Percentiles rank a stretch among this genome's conserved stretches.
These are phyloP conservation scores for Pleurotus salmoneostramineus DNA, from an alignment of 768 basidiomycete genomes.

Conservation along the genomic window DNA sequence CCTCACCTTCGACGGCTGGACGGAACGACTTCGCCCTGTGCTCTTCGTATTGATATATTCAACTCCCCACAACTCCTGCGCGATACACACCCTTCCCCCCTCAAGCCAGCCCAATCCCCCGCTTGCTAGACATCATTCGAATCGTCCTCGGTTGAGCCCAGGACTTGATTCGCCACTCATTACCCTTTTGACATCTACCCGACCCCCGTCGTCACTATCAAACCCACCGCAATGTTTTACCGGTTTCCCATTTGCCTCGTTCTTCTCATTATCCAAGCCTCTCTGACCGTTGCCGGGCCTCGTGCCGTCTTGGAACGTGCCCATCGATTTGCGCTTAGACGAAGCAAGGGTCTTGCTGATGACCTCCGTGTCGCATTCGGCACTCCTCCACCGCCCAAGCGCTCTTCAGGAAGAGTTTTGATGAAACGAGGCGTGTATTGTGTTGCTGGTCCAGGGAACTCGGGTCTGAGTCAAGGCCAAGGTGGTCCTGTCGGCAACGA, in stretches of 20 bases:
- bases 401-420: constrained; percentile 11
- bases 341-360: constrained; percentile 58
- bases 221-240: constrained; percentile 21
- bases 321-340: constrained; percentile 52
- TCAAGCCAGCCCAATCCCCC: constrained; percentile 1
- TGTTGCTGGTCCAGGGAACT: constrained; percentile 39
- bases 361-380: constrained; percentile 69
- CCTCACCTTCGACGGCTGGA: constrained; percentile 20
- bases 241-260: constrained; percentile 30
- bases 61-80: not conserved
- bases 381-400: constrained; percentile 45
- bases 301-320: constrained; percentile 38
- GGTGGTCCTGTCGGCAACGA: constrained; percentile 13
- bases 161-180: not conserved
- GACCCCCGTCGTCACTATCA: not conserved
- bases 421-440: constrained; percentile 25
- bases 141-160: constrained; percentile 13
- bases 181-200: not conserved
- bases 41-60: constrained; percentile 17
- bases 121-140: constrained; percentile 13
- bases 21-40: constrained; percentile 12
- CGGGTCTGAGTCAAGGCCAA: constrained; percentile 18
- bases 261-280: constrained; percentile 28
- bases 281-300: constrained; percentile 29
- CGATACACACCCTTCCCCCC: constrained; percentile 13